Evolutionary conservation across 2,329 filamentous ascomycete species (phyloP).

Genomic region (Penicillium sclerotigenum): DNA sequence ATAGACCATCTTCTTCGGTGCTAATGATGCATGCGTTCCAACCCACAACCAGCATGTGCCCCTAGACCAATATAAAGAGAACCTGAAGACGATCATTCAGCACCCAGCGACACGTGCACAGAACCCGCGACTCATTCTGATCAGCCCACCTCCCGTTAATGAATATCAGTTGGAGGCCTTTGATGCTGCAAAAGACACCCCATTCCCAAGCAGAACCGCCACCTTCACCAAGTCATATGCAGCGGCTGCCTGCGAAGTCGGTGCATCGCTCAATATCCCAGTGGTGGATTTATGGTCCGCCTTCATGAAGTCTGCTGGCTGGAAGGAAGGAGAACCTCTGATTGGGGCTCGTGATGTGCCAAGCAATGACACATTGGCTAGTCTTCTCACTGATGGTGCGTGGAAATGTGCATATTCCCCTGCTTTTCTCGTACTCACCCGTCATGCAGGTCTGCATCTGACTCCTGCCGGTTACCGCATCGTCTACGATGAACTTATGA

Average conservation of each 20-base stretch:
- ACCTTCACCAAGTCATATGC: constrained; percentile 62
- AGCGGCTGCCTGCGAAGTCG: constrained; percentile 63
- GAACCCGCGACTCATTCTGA: constrained; percentile 71
- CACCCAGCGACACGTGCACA: constrained; percentile 70
- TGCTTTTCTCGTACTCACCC: constrained; percentile 6
- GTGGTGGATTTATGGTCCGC: constrained; percentile 77
- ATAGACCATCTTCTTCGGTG: constrained; percentile 77
- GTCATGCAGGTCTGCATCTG: constrained; percentile 55
- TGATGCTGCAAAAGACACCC: constrained; percentile 50
- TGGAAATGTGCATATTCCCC: constrained; percentile 3
- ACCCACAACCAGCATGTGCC: constrained; percentile 72
- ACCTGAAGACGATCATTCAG: constrained; percentile 67
- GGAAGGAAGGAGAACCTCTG: constrained; percentile 50
- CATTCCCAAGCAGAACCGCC: constrained; percentile 55
- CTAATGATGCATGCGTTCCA: constrained; percentile 79
- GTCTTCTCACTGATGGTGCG: constrained; percentile 57
- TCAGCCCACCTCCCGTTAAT: constrained; percentile 74
- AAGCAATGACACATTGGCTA: constrained; percentile 54
- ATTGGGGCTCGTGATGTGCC: constrained; percentile 58
- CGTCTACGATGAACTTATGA: constrained; percentile 54
- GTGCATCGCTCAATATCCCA: constrained; percentile 53
- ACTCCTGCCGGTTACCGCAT: constrained; percentile 55
- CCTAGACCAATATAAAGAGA: constrained; percentile 69
- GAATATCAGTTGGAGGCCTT: constrained; percentile 61
- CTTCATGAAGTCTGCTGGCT: constrained; percentile 65